Conservation (phyloP, 352 stramenopile genomes). For the Phytophthora multivora region DNA sequence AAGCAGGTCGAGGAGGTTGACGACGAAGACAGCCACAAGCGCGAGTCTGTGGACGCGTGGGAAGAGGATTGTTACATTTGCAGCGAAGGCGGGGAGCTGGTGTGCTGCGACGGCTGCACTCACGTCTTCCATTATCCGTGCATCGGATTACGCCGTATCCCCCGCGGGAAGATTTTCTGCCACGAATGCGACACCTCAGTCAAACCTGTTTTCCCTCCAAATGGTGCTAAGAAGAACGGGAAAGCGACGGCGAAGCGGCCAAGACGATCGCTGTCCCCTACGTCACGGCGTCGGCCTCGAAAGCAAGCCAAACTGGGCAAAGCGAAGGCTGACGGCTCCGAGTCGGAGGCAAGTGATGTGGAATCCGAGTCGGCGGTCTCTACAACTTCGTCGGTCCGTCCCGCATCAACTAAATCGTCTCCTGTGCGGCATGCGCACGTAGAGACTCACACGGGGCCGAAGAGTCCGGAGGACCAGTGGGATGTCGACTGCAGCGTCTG, state of each 20-base stretch:
- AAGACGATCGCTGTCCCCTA: constrained; percentile 28
- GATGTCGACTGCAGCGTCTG: constrained; percentile 92
- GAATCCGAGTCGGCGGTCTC: constrained; percentile 28
- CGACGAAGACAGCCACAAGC: constrained; percentile 46
- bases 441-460: constrained; percentile 34
- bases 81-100: constrained; percentile 77
- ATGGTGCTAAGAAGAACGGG: constrained; percentile 23
- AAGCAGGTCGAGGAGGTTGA: constrained; percentile 59
- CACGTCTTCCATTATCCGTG: constrained; percentile 93
- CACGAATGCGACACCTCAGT: constrained; percentile 76
- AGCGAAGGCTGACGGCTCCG: constrained; percentile 22
- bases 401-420: constrained; percentile 24
- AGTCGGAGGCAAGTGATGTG: constrained; percentile 28
- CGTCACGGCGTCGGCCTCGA: constrained; percentile 15
- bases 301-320: constrained; percentile 34
- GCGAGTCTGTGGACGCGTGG: constrained; percentile 81
- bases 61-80: constrained; percentile 92
- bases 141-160: constrained; percentile 72
- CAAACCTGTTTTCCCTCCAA: constrained; percentile 60
- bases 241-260: constrained; percentile 25
- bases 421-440: constrained; percentile 27
- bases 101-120: constrained; percentile 92
- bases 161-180: constrained; percentile 87
- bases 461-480: constrained; percentile 76
- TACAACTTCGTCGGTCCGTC: constrained; percentile 25